A percentile compares a stretch with the other conserved stretches of the same genome.
Conservation (phyloP, 805 yeast species). For the Zygosaccharomyces bailii region DNA sequence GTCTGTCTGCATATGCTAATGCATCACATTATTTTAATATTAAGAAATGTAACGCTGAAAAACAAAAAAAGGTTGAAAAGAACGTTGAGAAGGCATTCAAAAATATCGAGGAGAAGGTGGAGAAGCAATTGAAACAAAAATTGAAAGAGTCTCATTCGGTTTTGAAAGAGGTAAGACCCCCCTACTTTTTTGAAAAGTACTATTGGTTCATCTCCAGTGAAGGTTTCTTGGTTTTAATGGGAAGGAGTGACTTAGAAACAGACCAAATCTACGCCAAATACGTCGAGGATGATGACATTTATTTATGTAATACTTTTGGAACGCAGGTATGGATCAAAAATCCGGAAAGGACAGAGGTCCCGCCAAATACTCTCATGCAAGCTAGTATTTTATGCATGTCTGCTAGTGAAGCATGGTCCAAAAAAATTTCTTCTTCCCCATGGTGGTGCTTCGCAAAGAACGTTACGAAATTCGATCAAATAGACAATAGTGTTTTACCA, state of each 20-base stretch:
- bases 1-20: constrained; percentile 80
- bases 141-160: constrained; percentile 55
- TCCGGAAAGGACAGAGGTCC: constrained; percentile 68
- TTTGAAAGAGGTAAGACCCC: constrained; percentile 58
- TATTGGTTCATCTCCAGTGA: constrained; percentile 93
- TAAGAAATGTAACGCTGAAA: constrained; percentile 69
- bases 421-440: constrained; percentile 74
- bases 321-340: constrained; percentile 77
- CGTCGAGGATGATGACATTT: constrained; percentile 66
- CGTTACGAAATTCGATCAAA: constrained; percentile 65
- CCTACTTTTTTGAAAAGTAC: constrained; percentile 91
- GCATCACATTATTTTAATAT: constrained; percentile 77
- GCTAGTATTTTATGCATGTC: constrained; percentile 85
- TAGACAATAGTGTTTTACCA: constrained; percentile 48
- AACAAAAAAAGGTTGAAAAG: constrained; percentile 76
- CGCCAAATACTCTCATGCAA: constrained; percentile 84
- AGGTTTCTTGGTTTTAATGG: constrained; percentile 81
- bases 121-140: constrained; percentile 62
- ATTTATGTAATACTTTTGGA: constrained; percentile 74
- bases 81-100: constrained; percentile 74
- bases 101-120: constrained; percentile 76
- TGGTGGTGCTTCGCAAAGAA: constrained; percentile 77
- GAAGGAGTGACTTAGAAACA: constrained; percentile 74
- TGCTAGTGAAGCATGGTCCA: constrained; percentile 85
- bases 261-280: constrained; percentile 79